Evolutionary conservation across 768 basidiomycete genomes (phyloP).

Genomic region (Boletus huronensis): DNA sequence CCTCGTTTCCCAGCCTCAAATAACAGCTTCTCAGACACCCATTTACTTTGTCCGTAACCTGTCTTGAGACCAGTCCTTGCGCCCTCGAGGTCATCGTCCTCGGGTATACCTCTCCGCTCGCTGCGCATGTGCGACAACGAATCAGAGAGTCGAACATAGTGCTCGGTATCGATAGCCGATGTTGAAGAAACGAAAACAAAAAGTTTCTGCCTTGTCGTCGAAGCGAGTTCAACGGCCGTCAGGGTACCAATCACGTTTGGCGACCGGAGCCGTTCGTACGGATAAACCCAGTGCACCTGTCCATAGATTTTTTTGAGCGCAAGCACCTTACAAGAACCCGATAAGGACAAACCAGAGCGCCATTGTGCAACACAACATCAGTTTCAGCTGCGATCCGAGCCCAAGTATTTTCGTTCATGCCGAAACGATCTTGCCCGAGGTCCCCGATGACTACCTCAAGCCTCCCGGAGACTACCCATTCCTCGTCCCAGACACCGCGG

Average conservation of each 20-base stretch:
- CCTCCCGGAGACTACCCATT: constrained; percentile 65
- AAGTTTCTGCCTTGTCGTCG: constrained; percentile 67
- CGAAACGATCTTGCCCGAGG: constrained; percentile 71
- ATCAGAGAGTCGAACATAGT: constrained; percentile 87
- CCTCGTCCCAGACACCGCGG: constrained; percentile 84
- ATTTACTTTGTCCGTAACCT: constrained; percentile 97
- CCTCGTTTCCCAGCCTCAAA: constrained; percentile 90
- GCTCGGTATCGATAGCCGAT: constrained; percentile 87
- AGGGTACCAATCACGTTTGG: constrained; percentile 93
- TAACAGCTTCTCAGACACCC: constrained; percentile 95
- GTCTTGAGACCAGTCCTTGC: constrained; percentile 72
- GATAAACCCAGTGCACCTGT: constrained; percentile 98
- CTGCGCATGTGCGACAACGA: constrained; percentile 42
- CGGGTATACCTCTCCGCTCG: constrained; percentile 68
- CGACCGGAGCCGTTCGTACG: constrained; percentile 87
- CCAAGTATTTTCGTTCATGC: constrained; percentile 66
- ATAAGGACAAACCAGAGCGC: constrained; percentile 78
- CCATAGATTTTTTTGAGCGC: neutral
- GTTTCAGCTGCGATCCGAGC: constrained; percentile 60
- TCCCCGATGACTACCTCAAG: constrained; percentile 86
- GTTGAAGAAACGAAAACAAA: constrained; percentile 94
- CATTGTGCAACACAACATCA: constrained; percentile 90
- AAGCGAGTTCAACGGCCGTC: constrained; percentile 76
- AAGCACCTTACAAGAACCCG: neutral
- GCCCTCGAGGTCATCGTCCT: constrained; percentile 86